These are phyloP conservation scores for Salmacisia buchloeana DNA, from an alignment of 1,284 basidiomycete genomes.

Conservation along the genomic window DNA sequence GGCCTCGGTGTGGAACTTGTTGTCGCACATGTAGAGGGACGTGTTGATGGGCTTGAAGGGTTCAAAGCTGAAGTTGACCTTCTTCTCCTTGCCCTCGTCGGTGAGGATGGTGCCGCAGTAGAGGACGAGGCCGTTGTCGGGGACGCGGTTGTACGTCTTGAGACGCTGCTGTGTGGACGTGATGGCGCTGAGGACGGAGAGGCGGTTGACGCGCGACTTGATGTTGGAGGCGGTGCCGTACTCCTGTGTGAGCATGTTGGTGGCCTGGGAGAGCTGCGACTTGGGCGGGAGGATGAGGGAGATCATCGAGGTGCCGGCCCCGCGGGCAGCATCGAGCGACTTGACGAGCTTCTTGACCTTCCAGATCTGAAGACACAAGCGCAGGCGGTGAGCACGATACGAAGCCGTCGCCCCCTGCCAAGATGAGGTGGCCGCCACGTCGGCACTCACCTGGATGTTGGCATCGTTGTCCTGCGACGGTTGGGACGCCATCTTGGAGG, in stretches of 20 bases:
- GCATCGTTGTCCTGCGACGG: neutral
- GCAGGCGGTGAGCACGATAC: neutral
- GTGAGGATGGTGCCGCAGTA: constrained; percentile 88
- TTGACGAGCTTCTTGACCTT: constrained; percentile 83
- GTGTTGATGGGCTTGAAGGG: constrained; percentile 93
- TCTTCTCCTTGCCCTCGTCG: constrained; percentile 94
- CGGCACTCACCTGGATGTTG: neutral
- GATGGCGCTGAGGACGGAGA: constrained; percentile 95
- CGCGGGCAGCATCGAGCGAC: constrained; percentile 46
- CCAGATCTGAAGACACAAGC: constrained; percentile 55
- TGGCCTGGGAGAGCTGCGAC: constrained; percentile 92
- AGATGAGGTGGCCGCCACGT: neutral
- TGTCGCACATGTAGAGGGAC: constrained; percentile 91
- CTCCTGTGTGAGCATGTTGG: constrained; percentile 94
- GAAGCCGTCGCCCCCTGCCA: neutral
- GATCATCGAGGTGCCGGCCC: constrained; percentile 97
- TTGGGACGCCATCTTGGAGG: neutral
- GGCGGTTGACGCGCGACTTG: constrained; percentile 96
- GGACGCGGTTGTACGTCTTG: constrained; percentile 83
- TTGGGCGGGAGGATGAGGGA: constrained; percentile 92
- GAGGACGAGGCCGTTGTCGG: constrained; percentile 92
- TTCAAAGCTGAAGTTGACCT: constrained; percentile 81
- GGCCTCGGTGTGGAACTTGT: constrained; percentile 98
- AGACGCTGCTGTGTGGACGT: constrained; percentile 98
- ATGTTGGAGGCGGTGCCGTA: constrained; percentile 84